A percentile compares a stretch with the other conserved stretches of the same genome.
Conservation (phyloP, 2,329 filamentous ascomycete species). For the Alternaria incomplexa region DNA sequence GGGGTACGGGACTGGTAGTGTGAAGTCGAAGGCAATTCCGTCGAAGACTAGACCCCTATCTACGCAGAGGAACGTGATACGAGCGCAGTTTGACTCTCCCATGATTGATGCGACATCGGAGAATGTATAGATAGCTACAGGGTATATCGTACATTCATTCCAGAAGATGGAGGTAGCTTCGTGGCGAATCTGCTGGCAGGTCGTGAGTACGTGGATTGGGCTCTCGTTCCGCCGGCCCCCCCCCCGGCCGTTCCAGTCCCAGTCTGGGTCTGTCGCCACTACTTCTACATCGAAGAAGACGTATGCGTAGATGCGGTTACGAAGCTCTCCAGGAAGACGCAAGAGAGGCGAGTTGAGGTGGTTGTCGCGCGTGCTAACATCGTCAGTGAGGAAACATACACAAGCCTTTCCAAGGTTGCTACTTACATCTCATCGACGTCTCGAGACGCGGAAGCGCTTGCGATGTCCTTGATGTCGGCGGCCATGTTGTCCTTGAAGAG, state of each 20-base stretch:
- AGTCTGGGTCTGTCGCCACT: too few relatives aligned
- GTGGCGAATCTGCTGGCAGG: not conserved
- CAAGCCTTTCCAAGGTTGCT: too few relatives aligned
- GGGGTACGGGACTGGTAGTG: too few relatives aligned
- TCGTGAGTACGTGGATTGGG: not conserved
- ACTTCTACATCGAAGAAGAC: not conserved
- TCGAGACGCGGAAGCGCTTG: fast-evolving
- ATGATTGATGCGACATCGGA: not conserved
- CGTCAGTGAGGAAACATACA: not conserved
- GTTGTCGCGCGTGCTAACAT: not conserved
- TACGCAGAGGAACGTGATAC: not conserved
- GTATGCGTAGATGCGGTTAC: not conserved
- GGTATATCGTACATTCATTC: not conserved
- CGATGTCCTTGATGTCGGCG: too few relatives aligned
- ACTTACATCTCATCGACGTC: not conserved
- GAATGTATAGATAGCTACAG: too few relatives aligned
- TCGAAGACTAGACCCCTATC: too few relatives aligned
- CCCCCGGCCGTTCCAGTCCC: too few relatives aligned
- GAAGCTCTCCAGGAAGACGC: not conserved
- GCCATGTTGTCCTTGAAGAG: too few relatives aligned
- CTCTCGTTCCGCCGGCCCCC: too few relatives aligned
- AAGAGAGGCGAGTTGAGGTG: not conserved
- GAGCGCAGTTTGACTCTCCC: not conserved
- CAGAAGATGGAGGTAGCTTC: not conserved
- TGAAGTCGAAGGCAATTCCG: too few relatives aligned